Evolutionary conservation across 1,284 basidiomycete genomes (phyloP).

Genomic region (Irpex rosettiformis): DNA sequence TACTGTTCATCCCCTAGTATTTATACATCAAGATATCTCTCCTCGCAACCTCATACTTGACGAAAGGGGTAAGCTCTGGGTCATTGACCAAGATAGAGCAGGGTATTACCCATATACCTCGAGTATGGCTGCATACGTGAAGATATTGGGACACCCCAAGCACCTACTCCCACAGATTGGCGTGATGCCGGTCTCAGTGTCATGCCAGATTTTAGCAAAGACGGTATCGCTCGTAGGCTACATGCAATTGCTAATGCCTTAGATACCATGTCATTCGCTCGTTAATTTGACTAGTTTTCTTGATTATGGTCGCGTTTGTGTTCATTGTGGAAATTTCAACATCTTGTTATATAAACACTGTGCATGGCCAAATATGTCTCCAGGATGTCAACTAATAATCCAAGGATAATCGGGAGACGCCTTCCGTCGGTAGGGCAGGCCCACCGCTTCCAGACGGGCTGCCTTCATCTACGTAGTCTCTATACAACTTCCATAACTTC

Average conservation of each 20-base stretch:
- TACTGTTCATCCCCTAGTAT: background rate
- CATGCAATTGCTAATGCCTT: background rate
- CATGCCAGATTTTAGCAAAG: background rate
- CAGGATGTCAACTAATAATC: no score
- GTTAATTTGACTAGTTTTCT: background rate
- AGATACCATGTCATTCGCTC: background rate
- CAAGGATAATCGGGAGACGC: background rate
- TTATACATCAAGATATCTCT: background rate
- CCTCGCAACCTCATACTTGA: slow-evolving; percentile 5
- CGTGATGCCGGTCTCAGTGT: background rate
- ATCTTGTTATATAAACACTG: no score
- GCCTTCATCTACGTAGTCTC: slow-evolving; percentile 31
- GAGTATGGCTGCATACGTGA: background rate
- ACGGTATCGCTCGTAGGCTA: background rate
- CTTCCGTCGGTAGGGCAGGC: background rate
- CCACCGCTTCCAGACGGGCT: background rate
- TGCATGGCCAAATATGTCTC: no score
- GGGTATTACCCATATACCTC: background rate
- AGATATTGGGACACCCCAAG: background rate
- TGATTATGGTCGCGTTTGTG: no score
- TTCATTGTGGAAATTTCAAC: no score
- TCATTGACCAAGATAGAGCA: background rate
- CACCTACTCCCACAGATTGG: background rate
- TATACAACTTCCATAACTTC: slow-evolving; percentile 56
- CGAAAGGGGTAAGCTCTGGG: slow-evolving; percentile 3